Conservation (phyloP, 2,329 filamentous ascomycete species). For the Aspergillus thermomutatus region DNA sequence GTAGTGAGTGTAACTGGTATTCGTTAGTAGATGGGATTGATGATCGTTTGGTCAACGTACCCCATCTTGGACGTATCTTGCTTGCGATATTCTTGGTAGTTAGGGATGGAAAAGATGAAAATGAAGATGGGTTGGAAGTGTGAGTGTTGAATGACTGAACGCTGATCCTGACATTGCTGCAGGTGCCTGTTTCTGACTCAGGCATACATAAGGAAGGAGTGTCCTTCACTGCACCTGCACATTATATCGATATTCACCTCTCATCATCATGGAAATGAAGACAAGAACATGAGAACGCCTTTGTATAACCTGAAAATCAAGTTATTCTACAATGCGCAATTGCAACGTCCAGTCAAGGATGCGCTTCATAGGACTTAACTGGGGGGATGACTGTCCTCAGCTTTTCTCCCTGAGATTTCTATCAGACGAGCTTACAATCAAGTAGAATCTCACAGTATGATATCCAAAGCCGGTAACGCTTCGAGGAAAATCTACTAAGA, state of each 20-base stretch:
- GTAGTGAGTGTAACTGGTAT: slow-evolving; percentile 17
- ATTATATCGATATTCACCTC: neutral
- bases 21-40: neutral
- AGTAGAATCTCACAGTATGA: no score
- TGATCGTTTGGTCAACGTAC: neutral
- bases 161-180: neutral
- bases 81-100: no score
- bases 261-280: neutral
- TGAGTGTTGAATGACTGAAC: neutral
- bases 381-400: no score
- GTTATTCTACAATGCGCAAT: no score
- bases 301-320: no score
- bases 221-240: neutral
- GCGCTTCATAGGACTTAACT: no score
- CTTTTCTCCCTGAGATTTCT: no score
- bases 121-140: neutral
- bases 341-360: no score
- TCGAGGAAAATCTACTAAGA: no score
- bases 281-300: no score
- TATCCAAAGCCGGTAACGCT: no score
- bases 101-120: neutral
- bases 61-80: neutral
- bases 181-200: neutral
- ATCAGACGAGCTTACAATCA: no score
- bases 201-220: neutral